A percentile compares a stretch with the other conserved stretches of the same genome.
phyloP scores from a whole-genome alignment of 169 alveolate genomes.

The Besnoitia besnoiti region DNA sequence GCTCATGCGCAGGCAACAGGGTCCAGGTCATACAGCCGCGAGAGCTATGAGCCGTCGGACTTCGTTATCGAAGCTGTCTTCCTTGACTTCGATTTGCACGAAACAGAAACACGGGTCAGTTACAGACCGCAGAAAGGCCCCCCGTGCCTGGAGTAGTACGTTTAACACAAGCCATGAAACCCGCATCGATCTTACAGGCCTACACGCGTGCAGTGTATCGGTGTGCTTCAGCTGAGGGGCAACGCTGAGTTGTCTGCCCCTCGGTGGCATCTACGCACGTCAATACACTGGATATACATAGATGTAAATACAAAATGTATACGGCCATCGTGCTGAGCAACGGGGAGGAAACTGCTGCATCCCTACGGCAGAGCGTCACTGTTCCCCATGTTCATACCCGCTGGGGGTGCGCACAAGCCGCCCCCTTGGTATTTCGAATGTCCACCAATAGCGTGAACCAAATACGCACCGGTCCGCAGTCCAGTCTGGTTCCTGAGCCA shows the following conservation, averaged over 20 bases:
- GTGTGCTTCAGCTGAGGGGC: background rate
- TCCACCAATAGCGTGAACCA: no score
- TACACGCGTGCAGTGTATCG: background rate
- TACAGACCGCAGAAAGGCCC: conserved; percentile 14
- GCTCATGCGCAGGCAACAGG: background rate
- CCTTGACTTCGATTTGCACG: conserved; percentile 78
- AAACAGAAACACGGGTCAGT: conserved; percentile 75
- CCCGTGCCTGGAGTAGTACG: no score
- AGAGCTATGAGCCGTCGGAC: conserved; percentile 82
- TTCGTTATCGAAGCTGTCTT: conserved; percentile 77
- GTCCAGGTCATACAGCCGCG: background rate
- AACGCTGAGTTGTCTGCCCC: background rate
- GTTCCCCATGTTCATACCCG: no score
- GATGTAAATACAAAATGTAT: no score
- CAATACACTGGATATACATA: background rate
- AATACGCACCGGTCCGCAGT: no score
- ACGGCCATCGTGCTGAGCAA: no score
- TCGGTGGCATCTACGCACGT: background rate
- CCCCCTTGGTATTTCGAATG: no score
- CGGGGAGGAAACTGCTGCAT: no score
- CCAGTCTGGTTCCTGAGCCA: no score
- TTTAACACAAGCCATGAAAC: no score
- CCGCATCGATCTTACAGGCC: background rate
- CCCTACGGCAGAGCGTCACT: no score
- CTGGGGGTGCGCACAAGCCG: no score